These are phyloP conservation scores for Setomelanomma holmii DNA, from an alignment of 2,329 filamentous ascomycete species.

Conservation along the genomic window DNA sequence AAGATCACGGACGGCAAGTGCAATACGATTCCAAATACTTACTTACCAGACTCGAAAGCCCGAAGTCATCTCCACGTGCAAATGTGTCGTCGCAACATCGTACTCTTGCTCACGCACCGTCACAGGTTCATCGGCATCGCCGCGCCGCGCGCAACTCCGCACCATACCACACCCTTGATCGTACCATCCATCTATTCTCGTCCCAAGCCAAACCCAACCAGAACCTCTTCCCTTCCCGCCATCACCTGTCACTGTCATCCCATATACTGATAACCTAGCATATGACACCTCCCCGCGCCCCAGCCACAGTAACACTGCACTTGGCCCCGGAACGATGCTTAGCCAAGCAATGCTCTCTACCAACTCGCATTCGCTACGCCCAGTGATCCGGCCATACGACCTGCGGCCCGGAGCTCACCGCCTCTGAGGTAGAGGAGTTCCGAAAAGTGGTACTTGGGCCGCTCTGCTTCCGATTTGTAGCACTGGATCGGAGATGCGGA, in stretches of 20 bases:
- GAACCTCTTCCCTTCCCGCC: background rate
- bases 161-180: background rate
- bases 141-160: background rate
- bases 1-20: too few relatives aligned
- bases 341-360: background rate
- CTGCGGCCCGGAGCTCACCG: background rate
- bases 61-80: too few relatives aligned
- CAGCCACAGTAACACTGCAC: slow-evolving; percentile 2
- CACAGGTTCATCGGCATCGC: background rate
- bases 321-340: too few relatives aligned
- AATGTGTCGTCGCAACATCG: too few relatives aligned
- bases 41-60: too few relatives aligned
- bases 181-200: background rate
- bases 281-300: slow-evolving; percentile 9
- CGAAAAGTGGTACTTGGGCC: slow-evolving; percentile 14
- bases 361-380: background rate
- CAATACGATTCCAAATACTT: too few relatives aligned
- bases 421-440: background rate
- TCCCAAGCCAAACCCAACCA: background rate
- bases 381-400: background rate
- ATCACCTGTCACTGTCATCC: slow-evolving; percentile 27
- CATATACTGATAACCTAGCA: slow-evolving; percentile 27
- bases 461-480: slow-evolving; percentile 11
- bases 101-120: background rate
- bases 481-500: background rate